These are phyloP conservation scores for Phytopythium litorale DNA, from an alignment of 352 stramenopile genomes.

Conservation along the genomic window DNA sequence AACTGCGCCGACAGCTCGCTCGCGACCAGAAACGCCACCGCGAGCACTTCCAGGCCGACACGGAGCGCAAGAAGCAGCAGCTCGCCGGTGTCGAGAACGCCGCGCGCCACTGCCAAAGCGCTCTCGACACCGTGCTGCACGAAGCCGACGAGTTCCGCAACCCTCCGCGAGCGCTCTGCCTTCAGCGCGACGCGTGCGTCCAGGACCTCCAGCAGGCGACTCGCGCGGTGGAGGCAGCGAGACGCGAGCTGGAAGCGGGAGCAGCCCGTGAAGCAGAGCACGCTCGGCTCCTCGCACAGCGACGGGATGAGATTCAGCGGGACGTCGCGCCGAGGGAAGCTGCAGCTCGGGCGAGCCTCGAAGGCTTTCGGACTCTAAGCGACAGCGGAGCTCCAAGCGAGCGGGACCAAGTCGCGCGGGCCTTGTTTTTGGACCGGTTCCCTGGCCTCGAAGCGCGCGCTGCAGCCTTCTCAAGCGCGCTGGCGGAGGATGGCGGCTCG, in stretches of 20 bases:
- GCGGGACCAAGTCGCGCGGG: constrained; percentile 21
- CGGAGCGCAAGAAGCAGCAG: neutral
- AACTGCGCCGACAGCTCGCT: neutral
- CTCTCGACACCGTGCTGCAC: constrained; percentile 33
- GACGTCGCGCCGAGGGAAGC: neutral
- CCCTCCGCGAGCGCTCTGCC: constrained; percentile 45
- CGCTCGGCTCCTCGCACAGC: constrained; percentile 12
- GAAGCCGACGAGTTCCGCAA: constrained; percentile 64
- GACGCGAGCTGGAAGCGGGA: constrained; percentile 13
- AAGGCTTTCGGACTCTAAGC: constrained; percentile 9
- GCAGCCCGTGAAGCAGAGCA: constrained; percentile 9
- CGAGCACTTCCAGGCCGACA: neutral
- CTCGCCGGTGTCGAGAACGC: constrained; percentile 18
- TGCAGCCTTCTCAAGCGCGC: constrained; percentile 39
- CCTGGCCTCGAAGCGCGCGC: constrained; percentile 59
- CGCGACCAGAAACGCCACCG: constrained; percentile 2
- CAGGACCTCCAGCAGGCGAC: constrained; percentile 29
- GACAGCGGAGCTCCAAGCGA: constrained; percentile 28
- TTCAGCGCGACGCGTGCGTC: constrained; percentile 23
- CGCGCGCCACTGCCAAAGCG: constrained; percentile 16
- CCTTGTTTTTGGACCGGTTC: constrained; percentile 67
- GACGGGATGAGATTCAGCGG: constrained; percentile 17
- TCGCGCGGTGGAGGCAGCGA: constrained; percentile 10
- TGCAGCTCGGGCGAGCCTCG: neutral
- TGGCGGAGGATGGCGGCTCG: constrained; percentile 22